phyloP scores from a whole-genome alignment of 495 filamentous ascomycete genomes.

The Daldinia grandis region DNA sequence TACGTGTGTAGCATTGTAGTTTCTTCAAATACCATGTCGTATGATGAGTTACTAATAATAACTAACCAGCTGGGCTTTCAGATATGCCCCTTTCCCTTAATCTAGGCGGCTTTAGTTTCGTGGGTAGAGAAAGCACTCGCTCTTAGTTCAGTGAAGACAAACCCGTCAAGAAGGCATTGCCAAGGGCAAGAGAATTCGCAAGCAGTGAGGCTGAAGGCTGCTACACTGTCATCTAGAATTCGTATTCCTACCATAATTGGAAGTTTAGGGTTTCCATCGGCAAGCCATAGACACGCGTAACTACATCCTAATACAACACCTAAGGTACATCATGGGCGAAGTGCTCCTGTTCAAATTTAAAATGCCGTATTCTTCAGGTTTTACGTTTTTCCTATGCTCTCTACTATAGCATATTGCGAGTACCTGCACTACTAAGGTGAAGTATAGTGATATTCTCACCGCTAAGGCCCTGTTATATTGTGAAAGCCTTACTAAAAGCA shows the following conservation, averaged over 20 bases:
- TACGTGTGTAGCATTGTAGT: not conserved
- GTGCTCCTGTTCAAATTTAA: no score
- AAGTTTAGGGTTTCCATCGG: not conserved
- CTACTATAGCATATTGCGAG: no score
- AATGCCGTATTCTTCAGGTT: no score
- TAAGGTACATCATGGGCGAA: no score
- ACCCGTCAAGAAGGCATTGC: not conserved
- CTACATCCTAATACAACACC: not conserved
- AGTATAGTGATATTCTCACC: no score
- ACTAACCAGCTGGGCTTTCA: not conserved
- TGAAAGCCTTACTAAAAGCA: no score
- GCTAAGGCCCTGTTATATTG: no score
- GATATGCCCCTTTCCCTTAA: not conserved
- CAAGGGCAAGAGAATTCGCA: not conserved
- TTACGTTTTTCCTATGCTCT: no score
- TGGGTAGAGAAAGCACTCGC: not conserved
- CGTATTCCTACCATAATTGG: not conserved
- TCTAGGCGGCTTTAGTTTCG: not conserved
- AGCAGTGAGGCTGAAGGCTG: not conserved
- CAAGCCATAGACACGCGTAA: not conserved
- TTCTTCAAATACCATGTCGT: not conserved
- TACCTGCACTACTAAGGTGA: no score
- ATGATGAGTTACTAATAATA: constrained; percentile 11
- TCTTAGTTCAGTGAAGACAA: not conserved
- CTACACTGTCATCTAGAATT: not conserved